Percentiles rank a stretch among this genome's conserved stretches.
Evolutionary conservation across 1,284 basidiomycete species (phyloP).

Genomic region (Cryptococcus jaspeensis): DNA sequence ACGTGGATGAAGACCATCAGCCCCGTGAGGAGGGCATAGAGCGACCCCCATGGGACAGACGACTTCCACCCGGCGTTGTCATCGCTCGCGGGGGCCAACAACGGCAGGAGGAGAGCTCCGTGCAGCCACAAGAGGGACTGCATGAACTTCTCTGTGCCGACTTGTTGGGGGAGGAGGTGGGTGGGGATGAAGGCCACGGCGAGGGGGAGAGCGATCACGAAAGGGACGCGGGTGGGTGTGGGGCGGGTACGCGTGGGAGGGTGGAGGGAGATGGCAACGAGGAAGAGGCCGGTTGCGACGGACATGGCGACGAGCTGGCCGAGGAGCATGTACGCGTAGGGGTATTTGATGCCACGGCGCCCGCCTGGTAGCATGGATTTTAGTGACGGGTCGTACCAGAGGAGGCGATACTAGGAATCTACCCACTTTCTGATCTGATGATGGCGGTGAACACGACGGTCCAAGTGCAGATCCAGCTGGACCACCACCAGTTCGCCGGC

Average conservation of each 20-base stretch:
- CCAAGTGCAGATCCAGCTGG: constrained; percentile 67
- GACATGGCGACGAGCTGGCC: constrained; percentile 73
- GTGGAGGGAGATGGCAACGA: constrained; percentile 58
- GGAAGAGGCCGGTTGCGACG: constrained; percentile 67
- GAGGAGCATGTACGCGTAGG: constrained; percentile 71
- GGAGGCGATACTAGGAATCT: background rate
- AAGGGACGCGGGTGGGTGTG: constrained; percentile 15
- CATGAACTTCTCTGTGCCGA: constrained; percentile 57
- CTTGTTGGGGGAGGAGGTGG: constrained; percentile 57
- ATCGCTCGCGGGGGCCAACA: constrained; percentile 42
- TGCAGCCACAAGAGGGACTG: constrained; percentile 67
- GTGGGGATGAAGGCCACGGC: constrained; percentile 58
- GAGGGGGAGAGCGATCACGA: constrained; percentile 51
- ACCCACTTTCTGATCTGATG: constrained; percentile 60
- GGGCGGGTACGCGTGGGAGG: constrained; percentile 21
- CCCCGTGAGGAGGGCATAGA: constrained; percentile 53
- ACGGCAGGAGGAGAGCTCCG: constrained; percentile 59
- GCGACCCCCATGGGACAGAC: constrained; percentile 24
- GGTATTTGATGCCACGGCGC: constrained; percentile 56
- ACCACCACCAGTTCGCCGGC: constrained; percentile 69
- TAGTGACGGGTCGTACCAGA: background rate
- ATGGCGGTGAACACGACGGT: constrained; percentile 66
- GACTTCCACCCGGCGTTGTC: background rate
- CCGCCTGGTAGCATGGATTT: constrained; percentile 46
- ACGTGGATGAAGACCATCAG: constrained; percentile 51